phyloP scores from a whole-genome alignment of 2,329 filamentous ascomycete species.

The Moelleriella libera region DNA sequence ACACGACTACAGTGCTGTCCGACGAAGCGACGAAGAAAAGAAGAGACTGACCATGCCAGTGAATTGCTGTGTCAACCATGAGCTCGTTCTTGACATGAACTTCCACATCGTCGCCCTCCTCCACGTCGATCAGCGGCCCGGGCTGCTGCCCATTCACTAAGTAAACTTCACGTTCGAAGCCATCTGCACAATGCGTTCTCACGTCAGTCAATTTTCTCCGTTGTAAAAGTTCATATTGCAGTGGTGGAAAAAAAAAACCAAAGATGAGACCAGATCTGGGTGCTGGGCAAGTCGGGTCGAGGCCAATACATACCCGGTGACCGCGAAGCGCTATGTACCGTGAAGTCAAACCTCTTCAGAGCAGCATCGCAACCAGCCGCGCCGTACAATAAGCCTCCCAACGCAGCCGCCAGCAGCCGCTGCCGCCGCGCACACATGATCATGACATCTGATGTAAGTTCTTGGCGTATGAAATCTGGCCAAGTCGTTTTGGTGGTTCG shows the following conservation, averaged over 20 bases:
- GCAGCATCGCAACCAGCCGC: not conserved
- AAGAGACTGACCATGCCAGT: not conserved
- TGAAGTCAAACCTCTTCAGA: slow-evolving; percentile 1
- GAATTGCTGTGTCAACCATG: not conserved
- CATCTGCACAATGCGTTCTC: not conserved
- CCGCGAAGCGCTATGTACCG: not conserved
- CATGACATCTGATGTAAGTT: not conserved
- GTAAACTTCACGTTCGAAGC: slow-evolving; percentile 4
- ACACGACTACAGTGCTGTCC: too few species aligned
- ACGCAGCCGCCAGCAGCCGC: not conserved
- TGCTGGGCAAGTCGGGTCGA: too few species aligned
- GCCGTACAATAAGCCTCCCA: not conserved
- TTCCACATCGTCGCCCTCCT: slow-evolving; percentile 3
- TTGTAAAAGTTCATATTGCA: too few species aligned
- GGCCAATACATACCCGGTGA: slow-evolving; percentile 1
- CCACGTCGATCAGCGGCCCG: slow-evolving; percentile 5
- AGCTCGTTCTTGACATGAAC: slow-evolving; percentile 3
- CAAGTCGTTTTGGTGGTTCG: too few species aligned
- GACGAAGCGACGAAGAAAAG: not conserved
- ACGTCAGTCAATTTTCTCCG: too few species aligned
- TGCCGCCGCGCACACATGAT: not conserved
- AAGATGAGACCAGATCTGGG: too few species aligned
- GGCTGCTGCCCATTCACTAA: slow-evolving; percentile 6
- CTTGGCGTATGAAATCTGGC: too few species aligned
- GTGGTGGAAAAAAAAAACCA: too few species aligned